A percentile compares a stretch with the other conserved stretches of the same genome.
Conservation (phyloP, 1,139 yeast species). For the Maudiozyma humilis region DNA sequence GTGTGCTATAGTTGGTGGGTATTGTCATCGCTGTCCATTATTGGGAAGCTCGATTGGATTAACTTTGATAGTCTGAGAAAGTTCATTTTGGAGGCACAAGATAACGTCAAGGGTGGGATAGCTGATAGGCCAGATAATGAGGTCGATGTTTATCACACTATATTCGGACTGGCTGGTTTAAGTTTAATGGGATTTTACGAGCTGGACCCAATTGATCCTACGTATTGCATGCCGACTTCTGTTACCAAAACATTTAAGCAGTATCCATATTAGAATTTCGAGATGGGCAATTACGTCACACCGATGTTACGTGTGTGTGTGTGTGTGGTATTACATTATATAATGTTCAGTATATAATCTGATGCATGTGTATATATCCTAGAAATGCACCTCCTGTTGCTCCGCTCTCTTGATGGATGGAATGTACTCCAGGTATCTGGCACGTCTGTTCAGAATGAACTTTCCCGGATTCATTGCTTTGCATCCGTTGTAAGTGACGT, state of each 20-base stretch:
- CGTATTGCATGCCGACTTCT: slow-evolving; percentile 68
- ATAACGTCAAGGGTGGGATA: slow-evolving; percentile 72
- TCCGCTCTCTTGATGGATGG: slow-evolving; percentile 49
- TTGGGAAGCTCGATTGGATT: slow-evolving; percentile 66
- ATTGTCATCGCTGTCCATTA: slow-evolving; percentile 63
- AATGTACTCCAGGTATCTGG: slow-evolving; percentile 63
- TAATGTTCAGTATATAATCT: not conserved
- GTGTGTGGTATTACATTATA: not conserved
- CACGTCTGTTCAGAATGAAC: slow-evolving; percentile 42
- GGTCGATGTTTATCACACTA: slow-evolving; percentile 87
- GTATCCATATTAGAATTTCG: slow-evolving; percentile 36
- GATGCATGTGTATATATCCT: slow-evolving; percentile 5
- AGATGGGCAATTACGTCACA: not conserved
- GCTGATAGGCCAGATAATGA: slow-evolving; percentile 88
- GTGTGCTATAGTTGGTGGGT: slow-evolving; percentile 99
- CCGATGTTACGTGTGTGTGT: not conserved
- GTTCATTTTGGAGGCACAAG: slow-evolving; percentile 76
- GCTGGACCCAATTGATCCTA: slow-evolving; percentile 64
- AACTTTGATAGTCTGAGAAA: slow-evolving; percentile 49
- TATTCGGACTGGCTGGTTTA: slow-evolving; percentile 82
- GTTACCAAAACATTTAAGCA: slow-evolving; percentile 38
- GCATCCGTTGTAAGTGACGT: slow-evolving; percentile 76
- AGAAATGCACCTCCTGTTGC: slow-evolving; percentile 42
- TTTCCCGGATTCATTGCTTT: slow-evolving; percentile 66
- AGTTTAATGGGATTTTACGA: slow-evolving; percentile 58